A percentile compares a stretch with the other conserved stretches of the same genome.
phyloP scores from a whole-genome alignment of 169 alveolate genomes.

The Plasmodium yoelii region DNA sequence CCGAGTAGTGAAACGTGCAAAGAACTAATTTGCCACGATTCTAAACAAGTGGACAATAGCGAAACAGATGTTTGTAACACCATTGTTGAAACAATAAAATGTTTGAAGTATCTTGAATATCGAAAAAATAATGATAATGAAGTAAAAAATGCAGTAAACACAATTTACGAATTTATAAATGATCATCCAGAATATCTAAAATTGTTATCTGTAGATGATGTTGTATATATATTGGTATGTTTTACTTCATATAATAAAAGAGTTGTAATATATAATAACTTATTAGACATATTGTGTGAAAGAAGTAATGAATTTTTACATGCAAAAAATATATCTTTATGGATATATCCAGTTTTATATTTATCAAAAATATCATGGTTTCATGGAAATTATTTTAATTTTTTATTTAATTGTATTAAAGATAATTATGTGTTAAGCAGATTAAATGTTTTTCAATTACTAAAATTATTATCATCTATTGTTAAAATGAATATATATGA shows the following conservation, averaged over 20 bases:
- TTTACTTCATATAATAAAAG: conserved; percentile 50
- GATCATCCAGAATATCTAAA: conserved; percentile 11
- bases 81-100: background rate
- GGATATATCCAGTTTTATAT: conserved; percentile 38
- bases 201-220: conserved; percentile 26
- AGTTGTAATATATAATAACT: conserved; percentile 35
- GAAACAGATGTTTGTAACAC: background rate
- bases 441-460: conserved; percentile 27
- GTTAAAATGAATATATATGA: conserved; percentile 70
- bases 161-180: conserved; percentile 24
- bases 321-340: conserved; percentile 59
- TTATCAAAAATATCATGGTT: conserved; percentile 62
- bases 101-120: conserved; percentile 29
- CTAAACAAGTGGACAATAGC: background rate
- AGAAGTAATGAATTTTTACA: conserved; percentile 27
- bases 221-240: conserved; percentile 38
- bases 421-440: conserved; percentile 42
- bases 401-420: conserved; percentile 18
- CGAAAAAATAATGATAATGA: conserved; percentile 14
- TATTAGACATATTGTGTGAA: conserved; percentile 49
- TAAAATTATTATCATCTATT: conserved; percentile 43
- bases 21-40: background rate
- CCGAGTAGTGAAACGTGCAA: too few species aligned
- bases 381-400: conserved; percentile 26
- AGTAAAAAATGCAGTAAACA: conserved; percentile 44